Conservation (phyloP, 768 basidiomycete genomes). For the Trichaptum fuscoviolaceum region DNA sequence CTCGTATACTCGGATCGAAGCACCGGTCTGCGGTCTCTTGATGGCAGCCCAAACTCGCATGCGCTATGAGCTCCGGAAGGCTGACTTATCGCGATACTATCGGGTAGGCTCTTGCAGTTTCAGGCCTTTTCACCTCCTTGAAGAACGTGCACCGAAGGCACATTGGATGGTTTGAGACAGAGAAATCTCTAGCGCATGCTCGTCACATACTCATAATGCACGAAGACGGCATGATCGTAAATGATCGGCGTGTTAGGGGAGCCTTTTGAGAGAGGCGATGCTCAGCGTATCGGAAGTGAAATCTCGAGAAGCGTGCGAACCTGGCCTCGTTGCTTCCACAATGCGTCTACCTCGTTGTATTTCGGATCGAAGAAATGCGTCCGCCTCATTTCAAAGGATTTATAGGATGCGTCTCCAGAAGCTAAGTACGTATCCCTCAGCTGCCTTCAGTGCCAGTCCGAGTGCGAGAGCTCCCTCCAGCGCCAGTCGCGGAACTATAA, state of each 20-base stretch:
- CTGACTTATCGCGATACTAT: background rate
- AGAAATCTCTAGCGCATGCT: background rate
- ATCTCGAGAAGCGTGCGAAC: background rate
- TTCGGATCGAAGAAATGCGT: background rate
- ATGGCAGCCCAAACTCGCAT: background rate
- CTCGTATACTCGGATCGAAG: background rate
- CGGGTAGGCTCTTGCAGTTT: background rate
- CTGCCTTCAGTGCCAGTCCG: slow-evolving; percentile 1
- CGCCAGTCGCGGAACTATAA: background rate
- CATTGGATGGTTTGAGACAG: background rate
- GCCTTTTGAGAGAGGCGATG: slow-evolving; percentile 1
- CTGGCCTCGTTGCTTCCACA: background rate
- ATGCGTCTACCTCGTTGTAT: background rate
- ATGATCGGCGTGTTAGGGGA: background rate
- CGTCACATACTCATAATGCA: background rate
- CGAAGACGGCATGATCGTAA: background rate
- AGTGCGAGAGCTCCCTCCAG: background rate
- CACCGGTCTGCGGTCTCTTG: background rate
- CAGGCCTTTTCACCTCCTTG: background rate
- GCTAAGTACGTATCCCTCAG: background rate
- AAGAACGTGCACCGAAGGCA: background rate
- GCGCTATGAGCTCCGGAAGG: background rate
- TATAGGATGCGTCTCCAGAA: background rate
- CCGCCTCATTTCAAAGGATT: background rate
- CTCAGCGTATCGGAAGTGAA: background rate